These are phyloP conservation scores for Besnoitia besnoiti DNA, from an alignment of 169 alveolate species.

Conservation along the genomic window DNA sequence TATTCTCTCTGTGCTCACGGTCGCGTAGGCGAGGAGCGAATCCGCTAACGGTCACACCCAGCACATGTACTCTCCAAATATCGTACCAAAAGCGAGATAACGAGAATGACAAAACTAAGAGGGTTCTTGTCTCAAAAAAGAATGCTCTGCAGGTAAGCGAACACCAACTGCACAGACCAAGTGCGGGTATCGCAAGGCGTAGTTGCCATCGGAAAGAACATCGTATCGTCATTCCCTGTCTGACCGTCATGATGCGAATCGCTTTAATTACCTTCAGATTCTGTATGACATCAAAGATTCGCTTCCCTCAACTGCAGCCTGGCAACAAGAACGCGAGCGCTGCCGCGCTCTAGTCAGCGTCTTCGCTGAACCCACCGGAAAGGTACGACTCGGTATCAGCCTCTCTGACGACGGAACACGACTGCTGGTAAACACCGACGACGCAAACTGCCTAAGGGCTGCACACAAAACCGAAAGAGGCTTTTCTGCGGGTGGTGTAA, in stretches of 20 bases:
- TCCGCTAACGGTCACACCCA: conserved; percentile 31
- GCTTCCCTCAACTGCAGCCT: conserved; percentile 22
- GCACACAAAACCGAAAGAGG: not conserved
- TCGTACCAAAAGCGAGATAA: conserved; percentile 49
- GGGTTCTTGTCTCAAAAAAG: conserved; percentile 32
- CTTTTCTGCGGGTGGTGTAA: too few relatives aligned
- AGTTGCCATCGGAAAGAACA: too few relatives aligned
- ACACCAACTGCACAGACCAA: not conserved
- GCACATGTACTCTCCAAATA: conserved; percentile 28
- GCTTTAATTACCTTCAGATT: not conserved
- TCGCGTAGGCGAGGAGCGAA: conserved; percentile 30
- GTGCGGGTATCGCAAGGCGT: too few relatives aligned
- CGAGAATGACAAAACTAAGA: conserved; percentile 33
- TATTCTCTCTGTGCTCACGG: not conserved
- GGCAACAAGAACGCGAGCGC: conserved; percentile 48
- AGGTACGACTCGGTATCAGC: not conserved
- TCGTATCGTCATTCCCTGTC: too few relatives aligned
- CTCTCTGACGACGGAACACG: not conserved
- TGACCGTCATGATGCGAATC: too few relatives aligned
- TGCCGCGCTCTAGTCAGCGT: conserved; percentile 3
- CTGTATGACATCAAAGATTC: conserved; percentile 24
- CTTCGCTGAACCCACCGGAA: conserved; percentile 13
- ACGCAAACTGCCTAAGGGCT: not conserved
- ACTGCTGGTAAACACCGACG: too few relatives aligned
- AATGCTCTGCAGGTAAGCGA: conserved; percentile 26